A percentile compares a stretch with the other conserved stretches of the same genome.
Conservation (phyloP, 2,329 filamentous ascomycete species). For the Thelonectria rubi region DNA sequence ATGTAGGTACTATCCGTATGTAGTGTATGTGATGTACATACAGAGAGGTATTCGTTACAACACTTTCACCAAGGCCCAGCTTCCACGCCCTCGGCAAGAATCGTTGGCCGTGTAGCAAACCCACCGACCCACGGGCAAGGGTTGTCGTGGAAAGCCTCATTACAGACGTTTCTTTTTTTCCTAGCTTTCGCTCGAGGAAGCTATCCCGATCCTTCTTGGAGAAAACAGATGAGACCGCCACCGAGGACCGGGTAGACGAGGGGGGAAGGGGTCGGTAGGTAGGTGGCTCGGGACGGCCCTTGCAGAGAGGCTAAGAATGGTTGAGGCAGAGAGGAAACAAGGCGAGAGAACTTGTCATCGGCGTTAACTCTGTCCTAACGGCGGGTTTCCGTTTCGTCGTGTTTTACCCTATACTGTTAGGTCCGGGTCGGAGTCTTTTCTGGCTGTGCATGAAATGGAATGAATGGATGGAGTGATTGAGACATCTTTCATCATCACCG, state of each 20-base stretch:
- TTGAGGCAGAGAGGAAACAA: conserved; percentile 33
- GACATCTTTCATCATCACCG: too few relatives aligned
- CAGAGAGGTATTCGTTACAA: too few relatives aligned
- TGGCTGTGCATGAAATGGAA: too few relatives aligned
- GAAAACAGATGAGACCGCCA: too few relatives aligned
- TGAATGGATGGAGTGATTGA: not conserved
- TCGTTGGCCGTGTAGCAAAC: conserved; percentile 20
- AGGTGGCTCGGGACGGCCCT: conserved; percentile 28
- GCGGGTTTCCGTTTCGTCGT: too few relatives aligned
- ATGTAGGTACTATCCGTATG: too few relatives aligned
- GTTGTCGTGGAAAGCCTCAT: conserved; percentile 24
- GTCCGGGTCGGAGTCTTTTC: too few relatives aligned
- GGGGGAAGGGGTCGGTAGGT: conserved; percentile 18
- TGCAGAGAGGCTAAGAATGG: too few relatives aligned
- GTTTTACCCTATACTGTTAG: conserved; percentile 3
- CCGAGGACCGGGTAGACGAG: too few relatives aligned
- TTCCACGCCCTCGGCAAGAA: conserved; percentile 9
- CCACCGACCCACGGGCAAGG: conserved; percentile 31
- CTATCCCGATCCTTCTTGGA: conserved; percentile 23
- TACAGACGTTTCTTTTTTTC: conserved; percentile 31
- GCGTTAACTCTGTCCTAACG: too few relatives aligned
- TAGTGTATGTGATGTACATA: conserved; percentile 3
- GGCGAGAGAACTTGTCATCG: conserved; percentile 26
- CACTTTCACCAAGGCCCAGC: too few relatives aligned
- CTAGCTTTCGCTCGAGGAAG: conserved; percentile 19